Base-by-base conservation (phyloP, 2,329 filamentous ascomycete species). In the Sporothrix dimorphospora region DNA sequence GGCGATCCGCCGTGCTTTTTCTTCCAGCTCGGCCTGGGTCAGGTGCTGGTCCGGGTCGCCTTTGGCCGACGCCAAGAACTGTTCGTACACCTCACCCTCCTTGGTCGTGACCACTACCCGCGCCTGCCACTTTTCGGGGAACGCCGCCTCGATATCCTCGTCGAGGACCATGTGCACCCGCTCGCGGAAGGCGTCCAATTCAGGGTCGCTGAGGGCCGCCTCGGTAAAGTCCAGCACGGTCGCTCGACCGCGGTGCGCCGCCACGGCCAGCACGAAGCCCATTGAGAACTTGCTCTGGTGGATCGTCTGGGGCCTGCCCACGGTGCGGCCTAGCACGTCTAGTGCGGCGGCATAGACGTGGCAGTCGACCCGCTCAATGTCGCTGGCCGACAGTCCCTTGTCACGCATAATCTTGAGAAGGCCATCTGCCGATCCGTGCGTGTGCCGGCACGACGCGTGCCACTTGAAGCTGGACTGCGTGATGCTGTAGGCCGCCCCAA, bases 221-320 rank as follows among this genome's bases (percentile, higher is more conserved):
- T 72, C 71, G 24, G 66, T 70, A 38, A 72, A 72, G 47, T 70
- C 67, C 2, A 66, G 42, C 6, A 72, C 66, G 4, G 66, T 42
- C 9, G 71, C 71, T 1, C 34, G 71, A 12, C 71, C 66, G 45
- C 61, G 12, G 9, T 47, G 24, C 6, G 66, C 69, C 3, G 57
- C 70, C 1, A 71, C 61, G 8, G 70, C 70, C 27, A 71, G 34
- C 14, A 71, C 70, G 34, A 71, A 71, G n/a, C 70, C 70, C 70
- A 71, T 71, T n/a, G 6, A 24, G 7, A 71, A 71, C 45, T 71
- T 71, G 70, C 70, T 71, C 70, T 71, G 70, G 49, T 71, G 70
- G 14, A 71, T 61, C 1, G 70, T 71, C 21, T 65, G 38, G 1
- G 38, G 38, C 27, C 27, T 57, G 4, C 34, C 38, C 0, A 16